Evolutionary conservation across 2,329 filamentous ascomycete species (phyloP).

Genomic region (Graphilbum sp.): DNA sequence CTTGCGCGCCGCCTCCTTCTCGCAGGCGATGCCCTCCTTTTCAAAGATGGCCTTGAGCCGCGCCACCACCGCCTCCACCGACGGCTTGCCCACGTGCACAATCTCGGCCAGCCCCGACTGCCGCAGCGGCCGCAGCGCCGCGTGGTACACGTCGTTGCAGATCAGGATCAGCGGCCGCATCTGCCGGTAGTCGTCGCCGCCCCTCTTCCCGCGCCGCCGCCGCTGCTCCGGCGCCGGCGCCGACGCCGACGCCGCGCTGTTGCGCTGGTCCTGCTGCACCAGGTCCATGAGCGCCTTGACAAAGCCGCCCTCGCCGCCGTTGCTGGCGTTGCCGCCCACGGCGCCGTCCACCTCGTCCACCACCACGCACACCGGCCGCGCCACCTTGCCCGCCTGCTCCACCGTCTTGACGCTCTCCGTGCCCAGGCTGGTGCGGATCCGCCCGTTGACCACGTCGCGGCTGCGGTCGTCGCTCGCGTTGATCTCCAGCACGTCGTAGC

Average conservation of each 20-base stretch:
- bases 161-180: conserved; percentile 83
- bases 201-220: conserved; percentile 33
- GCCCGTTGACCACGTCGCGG: conserved; percentile 71
- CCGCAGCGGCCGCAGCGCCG: conserved; percentile 72
- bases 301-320: conserved; percentile 84
- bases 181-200: conserved; percentile 73
- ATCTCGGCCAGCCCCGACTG: conserved; percentile 76
- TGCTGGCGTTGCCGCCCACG: conserved; percentile 57
- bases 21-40: conserved; percentile 75
- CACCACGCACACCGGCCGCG: conserved; percentile 78
- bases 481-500: conserved; percentile 93
- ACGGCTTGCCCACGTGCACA: conserved; percentile 78
- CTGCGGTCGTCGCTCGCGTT: conserved; percentile 95
- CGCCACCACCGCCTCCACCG: conserved; percentile 67
- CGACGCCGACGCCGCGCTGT: conserved; percentile 26
- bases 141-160: conserved; percentile 94
- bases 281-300: conserved; percentile 90
- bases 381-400: conserved; percentile 50
- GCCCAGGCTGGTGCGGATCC: conserved; percentile 79
- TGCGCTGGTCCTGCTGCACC: conserved; percentile 72
- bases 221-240: conserved; percentile 9
- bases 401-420: conserved; percentile 84
- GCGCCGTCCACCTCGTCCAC: conserved; percentile 97
- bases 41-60: conserved; percentile 74
- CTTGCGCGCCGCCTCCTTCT: conserved; percentile 75